Base-by-base conservation (phyloP, 352 stramenopile species). In the Globisporangium parvum region DNA sequence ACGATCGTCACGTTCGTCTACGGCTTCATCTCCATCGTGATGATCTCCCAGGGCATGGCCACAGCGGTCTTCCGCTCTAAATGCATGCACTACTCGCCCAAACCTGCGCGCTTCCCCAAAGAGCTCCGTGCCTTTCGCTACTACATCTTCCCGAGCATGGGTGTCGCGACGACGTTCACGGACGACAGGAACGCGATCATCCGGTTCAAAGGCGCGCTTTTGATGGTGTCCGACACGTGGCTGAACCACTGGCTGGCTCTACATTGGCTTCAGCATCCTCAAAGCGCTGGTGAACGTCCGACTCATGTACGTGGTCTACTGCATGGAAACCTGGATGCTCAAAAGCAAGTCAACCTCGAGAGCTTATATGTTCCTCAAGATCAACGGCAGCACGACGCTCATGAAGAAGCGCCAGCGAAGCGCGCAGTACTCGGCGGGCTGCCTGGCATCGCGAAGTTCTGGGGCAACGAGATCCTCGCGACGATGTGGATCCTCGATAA, bases 191-290 rank as follows among this genome's bases (percentile, higher is more conserved):
- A 62, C 9, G 20, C 57, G 0, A 66, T 84, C 14, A 76, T 87
- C 31, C 65, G 62, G 1, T 84, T 85, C 62, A 80, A 82, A 26
- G 77, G 72, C 26, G 66, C 60, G 42, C 26, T 75, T 11, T 53
- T 87, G 20, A 76, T 84, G 60, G 77, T 68, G 0, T 85, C 77
- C 2, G 73, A 85, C 28, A 54, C 80, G 2, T 85, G 77, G 77
- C 78, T 85, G 51, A 87, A 85, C 56, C 75, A 88, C 48, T 88
- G 77, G 77, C 48, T 88, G 77, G 77, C 60, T 86, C 1, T 88
- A 86, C 59, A 84, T 85, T 6, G 31, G 64, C 2, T 42, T 85
- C 0, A 86, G 77, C 52, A 76, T 84, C 17, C 47, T 86, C 28
- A 73, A 88, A 11, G 58, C 73, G 6, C 52, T 84, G 6, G 51